phyloP scores from a whole-genome alignment of 2,329 filamentous ascomycete genomes.

The Cadophora luteo-olivacea region DNA sequence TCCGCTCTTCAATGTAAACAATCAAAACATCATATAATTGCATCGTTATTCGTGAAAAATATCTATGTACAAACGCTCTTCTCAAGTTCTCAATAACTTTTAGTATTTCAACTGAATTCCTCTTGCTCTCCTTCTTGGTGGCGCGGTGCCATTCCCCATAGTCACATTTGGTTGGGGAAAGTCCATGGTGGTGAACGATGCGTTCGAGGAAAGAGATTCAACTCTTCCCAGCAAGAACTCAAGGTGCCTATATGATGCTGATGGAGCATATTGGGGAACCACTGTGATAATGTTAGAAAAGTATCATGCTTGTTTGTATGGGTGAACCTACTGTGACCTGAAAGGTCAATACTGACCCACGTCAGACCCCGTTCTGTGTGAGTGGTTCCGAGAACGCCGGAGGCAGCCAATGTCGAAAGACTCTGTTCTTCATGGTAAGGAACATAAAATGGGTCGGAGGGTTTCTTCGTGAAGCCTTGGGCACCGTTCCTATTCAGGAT shows the following conservation, averaged over 20 bases:
- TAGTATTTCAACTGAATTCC: background rate
- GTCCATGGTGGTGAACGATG: slow-evolving; percentile 46
- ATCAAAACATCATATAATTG: background rate
- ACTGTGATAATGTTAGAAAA: background rate
- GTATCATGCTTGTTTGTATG: background rate
- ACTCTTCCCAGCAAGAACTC: slow-evolving; percentile 79
- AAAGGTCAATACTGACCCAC: slow-evolving; percentile 66
- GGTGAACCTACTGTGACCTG: slow-evolving; percentile 61
- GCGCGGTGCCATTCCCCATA: slow-evolving; percentile 32
- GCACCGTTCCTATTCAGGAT: slow-evolving; percentile 51
- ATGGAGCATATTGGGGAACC: slow-evolving; percentile 69
- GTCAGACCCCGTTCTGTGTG: slow-evolving; percentile 80
- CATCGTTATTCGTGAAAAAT: background rate
- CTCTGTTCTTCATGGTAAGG: slow-evolving; percentile 68
- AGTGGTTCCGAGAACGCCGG: slow-evolving; percentile 72
- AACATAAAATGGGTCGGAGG: slow-evolving; percentile 30
- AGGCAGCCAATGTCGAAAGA: slow-evolving; percentile 71
- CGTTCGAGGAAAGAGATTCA: slow-evolving; percentile 54
- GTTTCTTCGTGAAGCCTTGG: slow-evolving; percentile 61
- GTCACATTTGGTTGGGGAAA: slow-evolving; percentile 28
- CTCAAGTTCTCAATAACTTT: no score
- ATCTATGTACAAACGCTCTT: background rate
- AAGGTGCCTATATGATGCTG: slow-evolving; percentile 72
- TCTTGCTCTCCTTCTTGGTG: slow-evolving; percentile 19
- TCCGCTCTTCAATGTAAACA: slow-evolving; percentile 32